These are phyloP conservation scores for Aspergillus sergii DNA, from an alignment of 2,329 filamentous ascomycete species.

Conservation along the genomic window DNA sequence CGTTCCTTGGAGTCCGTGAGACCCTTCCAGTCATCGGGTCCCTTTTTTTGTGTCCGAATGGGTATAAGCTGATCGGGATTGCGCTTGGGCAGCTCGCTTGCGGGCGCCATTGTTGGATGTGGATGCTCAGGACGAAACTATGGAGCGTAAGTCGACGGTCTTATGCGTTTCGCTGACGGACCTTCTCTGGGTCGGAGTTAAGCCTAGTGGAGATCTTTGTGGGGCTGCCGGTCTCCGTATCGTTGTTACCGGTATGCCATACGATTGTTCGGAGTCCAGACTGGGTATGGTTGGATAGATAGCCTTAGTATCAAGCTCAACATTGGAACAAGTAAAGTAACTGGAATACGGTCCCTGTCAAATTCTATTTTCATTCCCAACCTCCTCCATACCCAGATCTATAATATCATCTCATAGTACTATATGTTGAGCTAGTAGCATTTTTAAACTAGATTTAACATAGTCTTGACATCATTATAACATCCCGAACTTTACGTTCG, in stretches of 20 bases:
- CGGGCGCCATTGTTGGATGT: not conserved
- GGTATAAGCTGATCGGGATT: not conserved
- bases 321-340: too few species aligned
- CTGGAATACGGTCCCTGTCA: too few species aligned
- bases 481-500: too few species aligned
- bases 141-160: not conserved
- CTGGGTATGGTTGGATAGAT: too few species aligned
- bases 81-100: not conserved
- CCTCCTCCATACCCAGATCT: too few species aligned
- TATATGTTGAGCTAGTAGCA: too few species aligned
- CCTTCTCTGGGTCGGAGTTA: not conserved
- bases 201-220: not conserved
- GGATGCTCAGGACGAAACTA: not conserved
- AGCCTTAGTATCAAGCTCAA: too few species aligned
- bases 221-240: not conserved
- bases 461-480: too few species aligned
- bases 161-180: not conserved
- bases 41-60: not conserved
- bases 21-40: constrained; percentile 24
- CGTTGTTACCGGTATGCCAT: not conserved
- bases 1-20: constrained; percentile 29
- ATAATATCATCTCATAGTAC: too few species aligned
- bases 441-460: too few species aligned
- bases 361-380: too few species aligned
- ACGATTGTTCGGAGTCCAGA: not conserved